A percentile compares a stretch with the other conserved stretches of the same genome.
Conservation (phyloP, 345 rosid species). For the Nasturtium officinale region DNA sequence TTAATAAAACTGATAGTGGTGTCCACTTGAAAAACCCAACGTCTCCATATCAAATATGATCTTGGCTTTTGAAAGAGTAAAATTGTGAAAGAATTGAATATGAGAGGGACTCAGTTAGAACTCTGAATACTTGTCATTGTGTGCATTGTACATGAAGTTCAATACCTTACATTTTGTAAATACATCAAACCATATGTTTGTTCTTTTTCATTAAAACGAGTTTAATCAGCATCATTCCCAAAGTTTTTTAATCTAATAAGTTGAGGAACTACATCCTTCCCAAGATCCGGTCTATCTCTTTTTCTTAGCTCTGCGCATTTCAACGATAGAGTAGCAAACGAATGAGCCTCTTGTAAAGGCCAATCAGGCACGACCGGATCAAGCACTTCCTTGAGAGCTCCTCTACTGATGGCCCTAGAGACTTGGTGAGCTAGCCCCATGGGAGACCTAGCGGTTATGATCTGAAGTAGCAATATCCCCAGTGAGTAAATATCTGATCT, state of each 20-base stretch:
- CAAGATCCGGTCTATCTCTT: conserved; percentile 80
- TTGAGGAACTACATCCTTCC: conserved; percentile 62
- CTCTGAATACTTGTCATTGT: neutral
- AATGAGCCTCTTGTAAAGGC: conserved; percentile 66
- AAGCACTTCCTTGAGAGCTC: conserved; percentile 63
- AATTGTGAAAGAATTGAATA: neutral
- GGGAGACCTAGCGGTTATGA: conserved; percentile 73
- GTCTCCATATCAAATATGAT: neutral
- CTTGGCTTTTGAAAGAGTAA: neutral
- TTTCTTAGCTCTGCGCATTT: conserved; percentile 74
- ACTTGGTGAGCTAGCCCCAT: conserved; percentile 85
- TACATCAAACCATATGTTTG: conserved; percentile 6
- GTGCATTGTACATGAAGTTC: neutral
- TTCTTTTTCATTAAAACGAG: conserved; percentile 1
- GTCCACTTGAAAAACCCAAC: neutral
- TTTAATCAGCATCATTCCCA: conserved; percentile 37
- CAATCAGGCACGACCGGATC: conserved; percentile 63
- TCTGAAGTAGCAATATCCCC: conserved; percentile 77
- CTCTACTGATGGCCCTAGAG: conserved; percentile 59
- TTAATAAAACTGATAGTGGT: no score
- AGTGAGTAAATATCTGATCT: conserved; percentile 78
- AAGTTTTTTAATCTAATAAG: conserved; percentile 64
- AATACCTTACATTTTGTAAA: neutral
- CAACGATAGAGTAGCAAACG: conserved; percentile 59
- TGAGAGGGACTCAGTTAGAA: neutral